Conservation (phyloP, 768 basidiomycete species). For the Tephrocybe rancida region DNA sequence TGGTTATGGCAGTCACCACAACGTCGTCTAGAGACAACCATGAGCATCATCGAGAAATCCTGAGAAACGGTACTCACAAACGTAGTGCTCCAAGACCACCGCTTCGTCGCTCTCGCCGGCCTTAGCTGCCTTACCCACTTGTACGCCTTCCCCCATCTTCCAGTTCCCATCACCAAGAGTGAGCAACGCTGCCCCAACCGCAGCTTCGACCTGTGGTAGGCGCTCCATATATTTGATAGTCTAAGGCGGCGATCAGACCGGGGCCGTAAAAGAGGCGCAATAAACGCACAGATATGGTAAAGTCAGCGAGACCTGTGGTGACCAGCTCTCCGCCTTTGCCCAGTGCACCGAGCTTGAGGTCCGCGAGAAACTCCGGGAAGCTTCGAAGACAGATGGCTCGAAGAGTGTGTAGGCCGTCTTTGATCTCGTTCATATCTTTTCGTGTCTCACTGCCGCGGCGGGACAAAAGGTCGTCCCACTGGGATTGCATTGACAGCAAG, state of each 20-base stretch:
- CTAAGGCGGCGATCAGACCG: slow-evolving; percentile 33
- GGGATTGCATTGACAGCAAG: slow-evolving; percentile 54
- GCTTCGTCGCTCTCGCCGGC: slow-evolving; percentile 56
- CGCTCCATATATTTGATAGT: slow-evolving; percentile 70
- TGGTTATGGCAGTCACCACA: slow-evolving; percentile 62
- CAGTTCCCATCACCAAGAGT: slow-evolving; percentile 87
- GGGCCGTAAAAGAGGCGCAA: background rate
- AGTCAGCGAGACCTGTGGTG: slow-evolving; percentile 66
- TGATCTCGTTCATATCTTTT: slow-evolving; percentile 65
- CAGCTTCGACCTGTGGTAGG: slow-evolving; percentile 69
- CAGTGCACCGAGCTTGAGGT: slow-evolving; percentile 67
- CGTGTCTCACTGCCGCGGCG: slow-evolving; percentile 47
- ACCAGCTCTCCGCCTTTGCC: slow-evolving; percentile 57
- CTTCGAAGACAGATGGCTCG: slow-evolving; percentile 74
- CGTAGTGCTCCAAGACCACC: slow-evolving; percentile 72
- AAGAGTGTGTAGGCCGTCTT: slow-evolving; percentile 67
- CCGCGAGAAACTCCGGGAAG: slow-evolving; percentile 83
- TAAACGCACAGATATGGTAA: slow-evolving; percentile 50
- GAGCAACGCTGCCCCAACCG: slow-evolving; percentile 64
- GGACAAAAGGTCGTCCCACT: slow-evolving; percentile 69
- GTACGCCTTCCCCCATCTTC: slow-evolving; percentile 87
- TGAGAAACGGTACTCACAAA: slow-evolving; percentile 50
- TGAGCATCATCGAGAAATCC: background rate
- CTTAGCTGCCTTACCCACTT: slow-evolving; percentile 53
- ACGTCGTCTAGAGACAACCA: slow-evolving; percentile 59